These are phyloP conservation scores for Rosellinia necatrix DNA, from an alignment of 2,329 filamentous ascomycete genomes.

Conservation along the genomic window DNA sequence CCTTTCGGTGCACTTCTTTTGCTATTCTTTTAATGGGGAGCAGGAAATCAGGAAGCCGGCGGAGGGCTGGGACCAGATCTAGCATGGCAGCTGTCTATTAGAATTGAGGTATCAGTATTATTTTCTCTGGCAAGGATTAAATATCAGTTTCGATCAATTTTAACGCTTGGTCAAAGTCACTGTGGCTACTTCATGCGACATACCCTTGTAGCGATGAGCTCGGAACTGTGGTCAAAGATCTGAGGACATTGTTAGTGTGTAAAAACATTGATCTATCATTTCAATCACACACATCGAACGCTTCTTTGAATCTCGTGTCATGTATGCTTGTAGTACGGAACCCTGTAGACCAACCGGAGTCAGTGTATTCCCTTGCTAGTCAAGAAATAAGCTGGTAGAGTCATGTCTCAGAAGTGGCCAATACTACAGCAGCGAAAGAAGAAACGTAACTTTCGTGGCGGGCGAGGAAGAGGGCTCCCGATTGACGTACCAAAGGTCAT, in stretches of 20 bases:
- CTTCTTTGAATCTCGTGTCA: background rate
- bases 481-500: background rate
- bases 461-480: background rate
- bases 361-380: too few relatives aligned
- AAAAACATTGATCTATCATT: background rate
- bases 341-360: too few relatives aligned
- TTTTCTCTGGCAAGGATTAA: too few relatives aligned
- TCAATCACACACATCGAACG: background rate
- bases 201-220: background rate
- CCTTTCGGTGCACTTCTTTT: background rate
- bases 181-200: too few relatives aligned
- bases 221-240: background rate
- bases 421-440: background rate
- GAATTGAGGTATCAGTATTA: too few relatives aligned
- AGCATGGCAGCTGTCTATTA: background rate
- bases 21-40: background rate
- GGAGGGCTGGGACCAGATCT: background rate
- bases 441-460: background rate
- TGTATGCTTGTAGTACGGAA: background rate
- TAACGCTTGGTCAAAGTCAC: too few relatives aligned
- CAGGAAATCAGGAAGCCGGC: background rate
- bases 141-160: too few relatives aligned
- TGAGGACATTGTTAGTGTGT: too few relatives aligned
- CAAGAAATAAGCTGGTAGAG: too few relatives aligned
- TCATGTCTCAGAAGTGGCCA: too few relatives aligned